Evolutionary conservation across 371 early-diverging fungal genomes (phyloP).

Genomic region (Apophysomyces variabilis): DNA sequence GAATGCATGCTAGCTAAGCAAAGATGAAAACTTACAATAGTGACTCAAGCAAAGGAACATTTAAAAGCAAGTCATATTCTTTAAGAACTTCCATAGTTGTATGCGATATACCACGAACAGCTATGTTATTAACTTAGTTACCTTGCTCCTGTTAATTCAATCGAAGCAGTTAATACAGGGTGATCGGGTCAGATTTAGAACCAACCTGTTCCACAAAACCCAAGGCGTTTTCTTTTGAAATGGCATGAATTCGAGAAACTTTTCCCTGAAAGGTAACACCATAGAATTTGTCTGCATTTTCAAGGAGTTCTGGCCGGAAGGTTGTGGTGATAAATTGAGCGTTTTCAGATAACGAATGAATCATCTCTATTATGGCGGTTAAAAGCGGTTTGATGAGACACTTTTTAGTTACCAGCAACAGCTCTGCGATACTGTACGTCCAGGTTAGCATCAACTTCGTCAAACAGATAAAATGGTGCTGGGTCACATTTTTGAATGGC

Average conservation of each 20-base stretch:
- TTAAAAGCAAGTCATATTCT: too few species aligned
- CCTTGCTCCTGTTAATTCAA: too few species aligned
- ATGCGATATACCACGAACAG: too few species aligned
- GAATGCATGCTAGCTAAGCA: too few species aligned
- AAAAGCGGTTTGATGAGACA: background rate
- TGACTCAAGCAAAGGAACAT: too few species aligned
- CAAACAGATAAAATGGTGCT: conserved; percentile 99
- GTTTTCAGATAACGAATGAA: conserved; percentile 81
- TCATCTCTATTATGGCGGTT: conserved; percentile 64
- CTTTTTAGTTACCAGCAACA: conserved; percentile 71
- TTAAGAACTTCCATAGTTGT: too few species aligned
- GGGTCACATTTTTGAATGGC: conserved; percentile 99
- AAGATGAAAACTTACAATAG: too few species aligned
- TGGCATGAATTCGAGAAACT: conserved; percentile 74
- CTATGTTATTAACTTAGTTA: too few species aligned
- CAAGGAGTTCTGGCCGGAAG: conserved; percentile 94
- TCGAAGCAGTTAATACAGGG: too few species aligned
- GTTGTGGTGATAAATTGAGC: conserved; percentile 99
- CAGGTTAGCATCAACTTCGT: conserved; percentile 99
- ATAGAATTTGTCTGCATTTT: conserved; percentile 92
- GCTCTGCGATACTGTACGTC: conserved; percentile 96
- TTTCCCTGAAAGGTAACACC: conserved; percentile 94
- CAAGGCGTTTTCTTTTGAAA: conserved; percentile 69
- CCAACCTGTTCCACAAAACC: conserved; percentile 70
- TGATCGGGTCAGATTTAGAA: too few species aligned